Evolutionary conservation across 208 protist genomes (phyloP), one percentile per base, ranked within the genome.

Genomic region (Novymonas esmeraldas): DNA sequence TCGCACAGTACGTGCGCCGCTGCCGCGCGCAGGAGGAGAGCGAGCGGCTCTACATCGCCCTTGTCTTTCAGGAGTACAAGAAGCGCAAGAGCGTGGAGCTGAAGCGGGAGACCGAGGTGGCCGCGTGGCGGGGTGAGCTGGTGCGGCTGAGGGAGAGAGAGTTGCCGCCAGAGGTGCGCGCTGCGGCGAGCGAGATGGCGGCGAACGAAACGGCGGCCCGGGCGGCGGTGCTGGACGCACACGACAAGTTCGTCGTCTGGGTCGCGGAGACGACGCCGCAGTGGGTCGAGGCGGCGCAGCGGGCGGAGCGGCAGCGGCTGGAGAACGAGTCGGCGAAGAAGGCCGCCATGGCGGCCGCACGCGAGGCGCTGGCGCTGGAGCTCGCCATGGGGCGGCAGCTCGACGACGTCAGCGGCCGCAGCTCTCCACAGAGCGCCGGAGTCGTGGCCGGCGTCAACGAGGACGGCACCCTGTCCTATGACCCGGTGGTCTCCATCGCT

Each of bases 41-140:
- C 31, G 89, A 92, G 55, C 61, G 71, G 50, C 24, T 26, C 11
- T 87, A 92, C 60, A 69, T 93, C 7, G 70, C 73, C 16, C 67
- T 95, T n/a, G 49, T 87, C 29, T 92, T 90, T 41, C 16, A 81
- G n/a, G 90, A 95, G 72, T 95, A 92, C 78, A 80, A 77, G 39
- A 79, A 79, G 57, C 90, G 90, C 28, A 91, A 90, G 66, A 50
- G 62, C 33, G 49, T 95, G 11, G 80, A 89, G 62, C 67, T 77
- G 59, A 79, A 83, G 57, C 64, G 76, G 39, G 39, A 50, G 16
- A 36, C n/a, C 0, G 70, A 62, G 13, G 29, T 85, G 26, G 73
- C 46, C 24, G 63, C 48, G 24, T 36, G 70, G 57, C 31, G 22
- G 28, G 39, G 46, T 24, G 50, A 72, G 28, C 62, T 85, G 36